Evolutionary conservation across 2,329 filamentous ascomycete species (phyloP).

Genomic region (Zymoseptoria ardabiliae): DNA sequence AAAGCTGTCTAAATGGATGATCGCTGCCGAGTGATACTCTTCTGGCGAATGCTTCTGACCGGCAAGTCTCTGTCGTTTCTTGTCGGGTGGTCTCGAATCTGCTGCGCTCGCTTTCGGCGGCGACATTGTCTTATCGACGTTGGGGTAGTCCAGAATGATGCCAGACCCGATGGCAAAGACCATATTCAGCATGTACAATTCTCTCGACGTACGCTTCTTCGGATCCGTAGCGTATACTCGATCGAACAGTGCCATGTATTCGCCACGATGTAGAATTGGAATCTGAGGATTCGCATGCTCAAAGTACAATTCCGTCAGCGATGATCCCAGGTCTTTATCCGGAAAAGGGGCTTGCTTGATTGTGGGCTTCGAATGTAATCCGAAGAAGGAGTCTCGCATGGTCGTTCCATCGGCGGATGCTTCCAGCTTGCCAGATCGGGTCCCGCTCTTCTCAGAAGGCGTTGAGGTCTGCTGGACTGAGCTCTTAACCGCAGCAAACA

Average conservation of each 20-base stretch:
- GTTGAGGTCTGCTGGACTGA: conserved; percentile 51
- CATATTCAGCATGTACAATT: conserved; percentile 93
- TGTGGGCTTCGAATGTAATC: conserved; percentile 82
- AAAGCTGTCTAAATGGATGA: conserved; percentile 83
- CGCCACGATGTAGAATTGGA: conserved; percentile 77
- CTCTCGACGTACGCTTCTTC: conserved; percentile 62
- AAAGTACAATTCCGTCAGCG: conserved; percentile 78
- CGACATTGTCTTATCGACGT: conserved; percentile 19
- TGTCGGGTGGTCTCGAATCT: conserved; percentile 23
- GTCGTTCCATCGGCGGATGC: conserved; percentile 59
- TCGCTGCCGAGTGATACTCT: conserved; percentile 92
- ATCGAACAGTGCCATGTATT: conserved; percentile 86
- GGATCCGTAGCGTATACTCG: conserved; percentile 65
- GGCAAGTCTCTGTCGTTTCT: conserved; percentile 45
- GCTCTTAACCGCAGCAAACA: conserved; percentile 86
- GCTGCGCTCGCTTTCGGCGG: conserved; percentile 29
- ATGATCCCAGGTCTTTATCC: conserved; percentile 62
- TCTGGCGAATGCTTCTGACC: conserved; percentile 65
- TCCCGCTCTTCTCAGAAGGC: conserved; percentile 52
- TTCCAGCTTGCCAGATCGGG: conserved; percentile 48
- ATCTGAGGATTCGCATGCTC: conserved; percentile 96
- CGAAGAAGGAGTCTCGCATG: conserved; percentile 94
- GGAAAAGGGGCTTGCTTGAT: conserved; percentile 84
- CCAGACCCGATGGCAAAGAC: conserved; percentile 94
- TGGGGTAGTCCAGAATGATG: conserved; percentile 65